Evolutionary conservation across 495 filamentous ascomycete genomes (phyloP).

Genomic region (Cudoniella acicularis): DNA sequence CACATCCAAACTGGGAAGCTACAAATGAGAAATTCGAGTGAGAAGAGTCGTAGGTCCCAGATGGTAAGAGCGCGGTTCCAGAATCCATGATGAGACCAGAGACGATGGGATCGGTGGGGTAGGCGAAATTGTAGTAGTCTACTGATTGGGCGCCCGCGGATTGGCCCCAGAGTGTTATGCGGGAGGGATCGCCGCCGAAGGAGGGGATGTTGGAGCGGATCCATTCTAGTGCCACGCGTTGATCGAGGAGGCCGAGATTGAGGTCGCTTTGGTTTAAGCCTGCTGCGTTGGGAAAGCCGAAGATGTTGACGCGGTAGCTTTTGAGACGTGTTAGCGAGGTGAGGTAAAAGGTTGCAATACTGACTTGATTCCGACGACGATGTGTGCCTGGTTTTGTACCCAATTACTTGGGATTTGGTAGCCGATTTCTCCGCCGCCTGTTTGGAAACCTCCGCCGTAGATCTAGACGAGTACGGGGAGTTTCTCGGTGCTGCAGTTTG

Average conservation of each 20-base stretch:
- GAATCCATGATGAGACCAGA: slow-evolving; percentile 42
- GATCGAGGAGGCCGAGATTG: slow-evolving; percentile 67
- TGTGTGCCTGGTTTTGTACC: slow-evolving; percentile 34
- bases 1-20: slow-evolving; percentile 41
- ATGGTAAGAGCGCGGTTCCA: slow-evolving; percentile 31
- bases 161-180: slow-evolving; percentile 35
- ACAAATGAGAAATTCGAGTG: slow-evolving; percentile 39
- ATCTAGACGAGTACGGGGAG: slow-evolving; percentile 59
- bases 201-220: slow-evolving; percentile 64
- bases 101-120: slow-evolving; percentile 41
- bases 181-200: slow-evolving; percentile 63
- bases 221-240: slow-evolving; percentile 67
- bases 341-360: background rate
- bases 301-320: slow-evolving; percentile 64
- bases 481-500: slow-evolving; percentile 24
- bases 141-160: slow-evolving; percentile 40
- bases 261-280: slow-evolving; percentile 45
- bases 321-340: background rate
- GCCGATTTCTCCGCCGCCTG: slow-evolving; percentile 34
- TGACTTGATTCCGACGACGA: slow-evolving; percentile 31
- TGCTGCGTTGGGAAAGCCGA: slow-evolving; percentile 58
- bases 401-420: slow-evolving; percentile 30
- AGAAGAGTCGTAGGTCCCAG: slow-evolving; percentile 29
- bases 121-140: slow-evolving; percentile 44
- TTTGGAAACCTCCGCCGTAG: slow-evolving; percentile 58